Conservation (phyloP, 208 protist genomes). For the Angomonas deanei region DNA sequence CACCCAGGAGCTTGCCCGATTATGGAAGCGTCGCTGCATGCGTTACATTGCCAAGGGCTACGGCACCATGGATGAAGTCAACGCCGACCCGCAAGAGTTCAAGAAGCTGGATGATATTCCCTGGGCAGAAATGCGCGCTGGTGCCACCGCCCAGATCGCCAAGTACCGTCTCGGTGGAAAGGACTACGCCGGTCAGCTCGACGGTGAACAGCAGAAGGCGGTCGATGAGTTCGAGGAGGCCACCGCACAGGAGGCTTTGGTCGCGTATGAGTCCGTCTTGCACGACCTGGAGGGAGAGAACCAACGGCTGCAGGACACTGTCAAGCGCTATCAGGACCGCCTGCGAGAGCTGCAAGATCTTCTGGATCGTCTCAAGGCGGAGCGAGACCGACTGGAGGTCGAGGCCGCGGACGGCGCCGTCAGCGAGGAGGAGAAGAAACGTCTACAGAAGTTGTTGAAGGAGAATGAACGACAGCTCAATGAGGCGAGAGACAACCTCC, state of each 20-base stretch:
- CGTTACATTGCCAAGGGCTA: constrained; percentile 53
- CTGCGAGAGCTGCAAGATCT: constrained; percentile 39
- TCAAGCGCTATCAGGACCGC: constrained; percentile 26
- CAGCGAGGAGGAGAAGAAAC: constrained; percentile 33
- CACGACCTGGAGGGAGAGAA: constrained; percentile 57
- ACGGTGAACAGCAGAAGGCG: constrained; percentile 7
- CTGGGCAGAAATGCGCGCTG: constrained; percentile 41
- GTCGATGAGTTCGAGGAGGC: constrained; percentile 53
- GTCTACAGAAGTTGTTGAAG: constrained; percentile 25
- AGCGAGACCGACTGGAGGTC: constrained; percentile 40
- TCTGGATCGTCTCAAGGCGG: constrained; percentile 37
- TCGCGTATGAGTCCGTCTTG: constrained; percentile 47
- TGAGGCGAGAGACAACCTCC: constrained; percentile 26
- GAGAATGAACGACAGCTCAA: constrained; percentile 32
- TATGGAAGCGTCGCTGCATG: constrained; percentile 79
- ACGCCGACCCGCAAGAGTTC: background rate
- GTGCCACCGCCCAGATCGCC: constrained; percentile 30
- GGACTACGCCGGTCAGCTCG: background rate
- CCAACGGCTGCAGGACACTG: constrained; percentile 36
- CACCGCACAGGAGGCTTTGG: constrained; percentile 43
- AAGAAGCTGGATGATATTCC: constrained; percentile 21
- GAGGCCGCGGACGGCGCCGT: constrained; percentile 16
- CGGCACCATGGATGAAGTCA: constrained; percentile 14
- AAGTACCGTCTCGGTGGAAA: constrained; percentile 32
- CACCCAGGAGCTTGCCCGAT: constrained; percentile 27